These are phyloP conservation scores for Pseudocercospora musae DNA, from an alignment of 2,329 filamentous ascomycete genomes.

Conservation along the genomic window DNA sequence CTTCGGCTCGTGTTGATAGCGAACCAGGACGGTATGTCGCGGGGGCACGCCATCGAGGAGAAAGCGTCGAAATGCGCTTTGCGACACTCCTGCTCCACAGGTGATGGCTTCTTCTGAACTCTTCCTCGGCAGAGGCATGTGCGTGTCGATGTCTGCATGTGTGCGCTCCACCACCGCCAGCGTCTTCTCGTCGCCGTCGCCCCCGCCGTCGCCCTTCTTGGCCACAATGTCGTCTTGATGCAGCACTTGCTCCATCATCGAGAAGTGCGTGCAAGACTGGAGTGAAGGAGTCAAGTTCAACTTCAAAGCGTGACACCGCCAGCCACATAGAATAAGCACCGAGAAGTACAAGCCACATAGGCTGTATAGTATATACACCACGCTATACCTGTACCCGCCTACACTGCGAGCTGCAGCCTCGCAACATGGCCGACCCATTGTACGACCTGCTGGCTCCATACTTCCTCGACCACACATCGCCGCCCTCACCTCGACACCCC, in stretches of 20 bases:
- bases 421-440: constrained; percentile 58
- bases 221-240: constrained; percentile 31
- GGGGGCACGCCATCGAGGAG: constrained; percentile 48
- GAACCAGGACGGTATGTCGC: constrained; percentile 50
- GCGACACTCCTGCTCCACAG: constrained; percentile 35
- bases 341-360: too few relatives aligned
- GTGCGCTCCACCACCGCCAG: constrained; percentile 47
- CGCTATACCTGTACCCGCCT: too few relatives aligned
- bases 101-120: constrained; percentile 31
- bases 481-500: constrained; percentile 47
- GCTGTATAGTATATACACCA: too few relatives aligned
- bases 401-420: neutral
- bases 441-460: constrained; percentile 69
- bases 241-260: constrained; percentile 20
- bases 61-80: constrained; percentile 39
- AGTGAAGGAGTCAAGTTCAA: neutral
- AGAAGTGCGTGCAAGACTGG: neutral
- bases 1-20: constrained; percentile 44
- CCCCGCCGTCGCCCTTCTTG: constrained; percentile 17
- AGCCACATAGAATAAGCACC: too few relatives aligned
- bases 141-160: constrained; percentile 44
- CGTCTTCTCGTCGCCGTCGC: constrained; percentile 18
- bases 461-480: constrained; percentile 45
- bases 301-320: neutral
- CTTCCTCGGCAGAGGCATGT: constrained; percentile 43